A percentile compares a stretch with the other conserved stretches of the same genome.
Evolutionary conservation across 106 monocot species (phyloP).

Genomic region (Acorus gramineus): DNA sequence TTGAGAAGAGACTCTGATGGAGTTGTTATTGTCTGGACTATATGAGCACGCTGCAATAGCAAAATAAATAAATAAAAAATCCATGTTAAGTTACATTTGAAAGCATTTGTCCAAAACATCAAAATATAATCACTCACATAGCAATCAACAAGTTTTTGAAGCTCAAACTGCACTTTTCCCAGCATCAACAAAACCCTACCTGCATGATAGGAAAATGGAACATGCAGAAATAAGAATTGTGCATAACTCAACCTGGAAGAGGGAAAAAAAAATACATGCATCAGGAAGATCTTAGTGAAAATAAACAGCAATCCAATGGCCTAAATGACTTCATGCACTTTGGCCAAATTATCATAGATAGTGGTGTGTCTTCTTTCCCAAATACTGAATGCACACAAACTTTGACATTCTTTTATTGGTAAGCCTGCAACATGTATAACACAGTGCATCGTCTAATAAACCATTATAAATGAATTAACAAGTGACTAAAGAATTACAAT

Average conservation of each 20-base stretch:
- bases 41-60: conserved; percentile 49
- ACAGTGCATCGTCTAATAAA: no score
- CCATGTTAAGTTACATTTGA: neutral
- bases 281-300: neutral
- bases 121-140: conserved; percentile 38
- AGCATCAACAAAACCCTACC: conserved; percentile 58
- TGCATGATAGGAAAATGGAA: no score
- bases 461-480: neutral
- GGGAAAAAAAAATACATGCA: neutral
- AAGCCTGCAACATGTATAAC: no score
- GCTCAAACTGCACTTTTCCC: conserved; percentile 69
- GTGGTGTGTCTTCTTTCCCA: no score
- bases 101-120: neutral
- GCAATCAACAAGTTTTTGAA: conserved; percentile 70
- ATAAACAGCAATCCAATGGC: neutral
- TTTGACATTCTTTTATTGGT: no score
- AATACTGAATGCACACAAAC: no score
- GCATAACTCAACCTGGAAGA: neutral
- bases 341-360: no score
- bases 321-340: no score
- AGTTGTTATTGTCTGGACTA: conserved; percentile 54
- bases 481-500: neutral
- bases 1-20: conserved; percentile 78
- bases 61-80: conserved; percentile 2
- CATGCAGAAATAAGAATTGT: conserved; percentile 11